Base-by-base conservation (phyloP, 495 filamentous ascomycete species). In the Xylaria venustula region DNA sequence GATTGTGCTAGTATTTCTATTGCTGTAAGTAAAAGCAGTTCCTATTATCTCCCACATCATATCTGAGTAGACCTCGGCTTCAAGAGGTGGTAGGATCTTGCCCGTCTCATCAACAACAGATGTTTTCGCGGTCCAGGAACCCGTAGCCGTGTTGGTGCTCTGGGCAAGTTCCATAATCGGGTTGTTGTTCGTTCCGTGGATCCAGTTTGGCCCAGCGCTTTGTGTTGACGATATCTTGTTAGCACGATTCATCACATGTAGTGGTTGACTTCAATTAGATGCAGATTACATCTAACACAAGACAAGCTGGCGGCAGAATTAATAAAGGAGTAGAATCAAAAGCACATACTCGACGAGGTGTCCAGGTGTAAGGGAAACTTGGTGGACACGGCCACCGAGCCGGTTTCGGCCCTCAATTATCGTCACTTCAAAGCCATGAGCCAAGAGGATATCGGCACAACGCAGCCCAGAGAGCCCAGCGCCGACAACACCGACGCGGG, bases 141-240 rank as follows among this genome's bases (percentile, higher is more conserved):
- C 81, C 14, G 84, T 75, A 1, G 72, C 61, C 0, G 90, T 91
- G 2, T 81, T 73, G 0, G 89, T 91, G 66, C 85, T 74, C 62
- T 84, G 80, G 14, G 91, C 92, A 30, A 98, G 80, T 34, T 88
- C 82, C 54, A 89, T 72, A 42, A 98, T 93, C 5, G 94, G 93
- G 69, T 97, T 98, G 49, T 89, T 75, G 1, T 87, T 81, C 0
- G 89, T 88, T 36, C 94, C 94, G 72, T 98, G 93, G 25, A 97
- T 95, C 93, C 93, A 97, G 68, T 97, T 98, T 7, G 93, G 88
- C 6, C 93, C 93, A 20, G 91, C 89, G 65, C 58, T 61, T 36
- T 81, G 40, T 32, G 26, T n/a, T 25, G 17, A 34, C 20, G 23
- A 47, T 17, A 20, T 37, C 17, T 17, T 26, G 42, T 61, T 48